phyloP scores from a whole-genome alignment of 257 asterid genomes.

The Verbena officinalis region DNA sequence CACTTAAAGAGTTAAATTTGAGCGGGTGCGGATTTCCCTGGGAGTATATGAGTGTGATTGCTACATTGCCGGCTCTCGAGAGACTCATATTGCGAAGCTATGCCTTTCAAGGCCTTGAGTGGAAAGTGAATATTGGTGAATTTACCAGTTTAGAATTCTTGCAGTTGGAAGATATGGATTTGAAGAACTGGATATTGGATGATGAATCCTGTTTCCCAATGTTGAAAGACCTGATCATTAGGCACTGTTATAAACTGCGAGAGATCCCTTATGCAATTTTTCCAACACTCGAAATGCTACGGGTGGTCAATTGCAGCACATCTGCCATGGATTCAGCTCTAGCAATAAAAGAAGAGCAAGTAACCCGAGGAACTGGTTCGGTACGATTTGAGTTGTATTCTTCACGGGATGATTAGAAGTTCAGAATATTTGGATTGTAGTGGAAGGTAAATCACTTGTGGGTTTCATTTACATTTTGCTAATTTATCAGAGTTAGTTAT shows the following conservation, averaged over 20 bases:
- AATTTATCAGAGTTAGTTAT: too few species aligned
- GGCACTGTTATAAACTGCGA: constrained; percentile 16
- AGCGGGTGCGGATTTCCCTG: neutral
- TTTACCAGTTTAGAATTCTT: neutral
- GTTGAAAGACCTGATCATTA: neutral
- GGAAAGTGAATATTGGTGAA: neutral
- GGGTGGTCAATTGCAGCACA: neutral
- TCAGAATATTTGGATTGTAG: too few species aligned
- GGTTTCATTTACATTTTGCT: too few species aligned
- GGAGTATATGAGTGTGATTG: neutral
- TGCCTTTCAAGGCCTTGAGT: neutral
- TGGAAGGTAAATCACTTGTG: too few species aligned
- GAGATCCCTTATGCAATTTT: constrained; percentile 11
- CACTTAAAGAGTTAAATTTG: neutral
- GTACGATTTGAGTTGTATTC: neutral
- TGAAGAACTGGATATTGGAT: neutral
- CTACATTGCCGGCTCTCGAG: neutral
- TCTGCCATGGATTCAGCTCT: neutral
- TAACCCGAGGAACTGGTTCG: neutral
- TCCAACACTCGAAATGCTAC: neutral
- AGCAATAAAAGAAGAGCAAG: neutral
- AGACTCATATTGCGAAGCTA: neutral
- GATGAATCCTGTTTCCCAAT: neutral
- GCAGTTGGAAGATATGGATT: neutral
- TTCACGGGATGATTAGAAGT: neutral